phyloP scores from a whole-genome alignment of 2,329 filamentous ascomycete species.

The Ophiostoma fasciatum region DNA sequence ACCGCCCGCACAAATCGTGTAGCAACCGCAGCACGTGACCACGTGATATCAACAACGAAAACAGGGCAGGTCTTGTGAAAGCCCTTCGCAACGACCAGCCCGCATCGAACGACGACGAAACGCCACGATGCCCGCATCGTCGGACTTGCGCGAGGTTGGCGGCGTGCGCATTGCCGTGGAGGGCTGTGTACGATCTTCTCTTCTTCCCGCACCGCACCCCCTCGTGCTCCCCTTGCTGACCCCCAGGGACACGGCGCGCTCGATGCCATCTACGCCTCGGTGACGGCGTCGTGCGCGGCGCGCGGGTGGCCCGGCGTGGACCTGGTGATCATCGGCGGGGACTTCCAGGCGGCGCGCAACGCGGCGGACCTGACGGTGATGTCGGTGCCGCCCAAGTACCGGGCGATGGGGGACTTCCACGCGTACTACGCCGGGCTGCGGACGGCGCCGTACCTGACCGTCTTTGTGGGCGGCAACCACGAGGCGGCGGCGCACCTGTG shows the following conservation, averaged over 20 bases:
- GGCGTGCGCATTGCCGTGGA: conserved; percentile 68
- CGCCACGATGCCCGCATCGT: no score
- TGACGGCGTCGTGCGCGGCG: conserved; percentile 50
- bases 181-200: conserved; percentile 54
- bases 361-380: conserved; percentile 76
- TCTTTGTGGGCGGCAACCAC: conserved; percentile 92
- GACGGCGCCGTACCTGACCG: conserved; percentile 70
- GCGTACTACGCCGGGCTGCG: conserved; percentile 76
- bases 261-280: conserved; percentile 76
- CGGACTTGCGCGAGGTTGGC: conserved; percentile 20
- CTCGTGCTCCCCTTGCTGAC: background rate
- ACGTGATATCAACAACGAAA: no score
- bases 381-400: conserved; percentile 79
- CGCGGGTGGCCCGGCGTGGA: conserved; percentile 74
- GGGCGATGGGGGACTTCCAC: conserved; percentile 79
- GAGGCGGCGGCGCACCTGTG: conserved; percentile 82
- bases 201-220: background rate
- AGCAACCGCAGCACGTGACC: no score
- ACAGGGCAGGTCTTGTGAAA: no score
- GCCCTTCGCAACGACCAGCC: no score
- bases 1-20: no score
- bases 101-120: no score
- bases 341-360: conserved; percentile 90
- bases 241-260: conserved; percentile 76
- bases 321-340: conserved; percentile 84